Conservation (phyloP, 2,329 filamentous ascomycete genomes). For the Cercospora beticola region DNA sequence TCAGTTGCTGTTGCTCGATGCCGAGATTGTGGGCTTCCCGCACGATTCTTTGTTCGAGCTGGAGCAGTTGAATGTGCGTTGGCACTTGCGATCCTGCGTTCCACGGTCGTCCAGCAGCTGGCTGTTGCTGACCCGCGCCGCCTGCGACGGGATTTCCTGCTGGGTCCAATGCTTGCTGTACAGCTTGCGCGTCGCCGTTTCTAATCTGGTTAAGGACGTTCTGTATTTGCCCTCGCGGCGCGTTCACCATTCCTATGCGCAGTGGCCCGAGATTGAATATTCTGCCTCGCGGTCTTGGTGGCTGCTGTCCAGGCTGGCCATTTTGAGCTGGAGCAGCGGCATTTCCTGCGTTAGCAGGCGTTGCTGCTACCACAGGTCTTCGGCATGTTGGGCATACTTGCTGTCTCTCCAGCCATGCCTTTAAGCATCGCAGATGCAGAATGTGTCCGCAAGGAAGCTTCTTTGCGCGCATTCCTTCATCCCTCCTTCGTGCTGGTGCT, state of each 20-base stretch:
- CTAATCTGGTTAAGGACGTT: constrained; percentile 43
- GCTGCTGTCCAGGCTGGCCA: constrained; percentile 36
- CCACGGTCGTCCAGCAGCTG: constrained; percentile 2
- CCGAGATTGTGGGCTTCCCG: constrained; percentile 65
- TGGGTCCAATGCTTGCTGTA: constrained; percentile 19
- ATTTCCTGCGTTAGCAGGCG: constrained; percentile 22
- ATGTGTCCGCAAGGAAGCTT: constrained; percentile 97
- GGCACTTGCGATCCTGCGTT: constrained; percentile 31
- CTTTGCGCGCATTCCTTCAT: constrained; percentile 85
- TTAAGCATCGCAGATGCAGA: constrained; percentile 87
- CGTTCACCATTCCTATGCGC: constrained; percentile 65
- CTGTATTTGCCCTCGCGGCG: constrained; percentile 50
- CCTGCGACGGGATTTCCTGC: constrained; percentile 37
- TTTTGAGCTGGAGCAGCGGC: constrained; percentile 21
- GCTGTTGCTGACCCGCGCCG: constrained; percentile 34
- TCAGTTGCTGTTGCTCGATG: constrained; percentile 65
- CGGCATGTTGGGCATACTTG: constrained; percentile 96
- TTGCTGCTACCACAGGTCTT: constrained; percentile 61
- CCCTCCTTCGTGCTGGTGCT: constrained; percentile 50
- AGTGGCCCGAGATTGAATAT: constrained; percentile 73
- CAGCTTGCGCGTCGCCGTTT: constrained; percentile 21
- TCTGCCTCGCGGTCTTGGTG: constrained; percentile 38
- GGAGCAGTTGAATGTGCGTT: constrained; percentile 61
- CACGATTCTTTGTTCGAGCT: constrained; percentile 67
- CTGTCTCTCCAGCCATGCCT: constrained; percentile 95